Conservation (phyloP, 768 basidiomycete species). For the Podaxis sp. region DNA sequence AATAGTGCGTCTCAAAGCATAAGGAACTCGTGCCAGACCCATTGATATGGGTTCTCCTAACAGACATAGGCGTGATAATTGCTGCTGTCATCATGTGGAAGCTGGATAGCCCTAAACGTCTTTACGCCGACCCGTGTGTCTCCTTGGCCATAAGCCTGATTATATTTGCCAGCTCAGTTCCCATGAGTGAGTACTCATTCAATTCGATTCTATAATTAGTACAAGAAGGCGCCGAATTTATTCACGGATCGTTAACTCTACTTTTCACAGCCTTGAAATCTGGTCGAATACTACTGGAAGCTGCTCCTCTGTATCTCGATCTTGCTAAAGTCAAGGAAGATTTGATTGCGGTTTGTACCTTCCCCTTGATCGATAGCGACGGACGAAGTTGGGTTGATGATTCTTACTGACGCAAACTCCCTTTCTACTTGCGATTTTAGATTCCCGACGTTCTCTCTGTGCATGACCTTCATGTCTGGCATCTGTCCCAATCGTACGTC, state of each 20-base stretch:
- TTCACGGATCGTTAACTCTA: neutral
- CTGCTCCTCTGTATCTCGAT: slow-evolving; percentile 49
- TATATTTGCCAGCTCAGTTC: slow-evolving; percentile 53
- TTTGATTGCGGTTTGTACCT: slow-evolving; percentile 38
- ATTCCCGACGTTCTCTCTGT: slow-evolving; percentile 46
- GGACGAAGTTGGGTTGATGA: neutral
- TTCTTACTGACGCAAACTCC: neutral
- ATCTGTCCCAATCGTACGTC: slow-evolving; percentile 52
- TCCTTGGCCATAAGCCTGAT: slow-evolving; percentile 50
- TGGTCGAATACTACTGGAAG: slow-evolving; percentile 52
- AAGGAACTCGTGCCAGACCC: neutral
- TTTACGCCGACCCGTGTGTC: slow-evolving; percentile 55
- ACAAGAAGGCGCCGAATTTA: neutral
- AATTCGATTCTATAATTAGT: neutral
- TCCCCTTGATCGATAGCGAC: slow-evolving; percentile 10
- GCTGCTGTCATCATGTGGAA: slow-evolving; percentile 52
- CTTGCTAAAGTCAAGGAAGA: slow-evolving; percentile 49
- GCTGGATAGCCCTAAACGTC: slow-evolving; percentile 34
- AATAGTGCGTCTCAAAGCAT: slow-evolving; percentile 40
- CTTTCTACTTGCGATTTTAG: slow-evolving; percentile 23
- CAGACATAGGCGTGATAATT: slow-evolving; percentile 56
- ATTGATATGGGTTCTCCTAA: neutral
- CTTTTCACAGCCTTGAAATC: slow-evolving; percentile 38
- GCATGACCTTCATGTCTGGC: slow-evolving; percentile 57
- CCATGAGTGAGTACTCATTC: slow-evolving; percentile 40